Base-by-base conservation (phyloP, 257 asterid genomes). In the Thymus mandschuricus region DNA sequence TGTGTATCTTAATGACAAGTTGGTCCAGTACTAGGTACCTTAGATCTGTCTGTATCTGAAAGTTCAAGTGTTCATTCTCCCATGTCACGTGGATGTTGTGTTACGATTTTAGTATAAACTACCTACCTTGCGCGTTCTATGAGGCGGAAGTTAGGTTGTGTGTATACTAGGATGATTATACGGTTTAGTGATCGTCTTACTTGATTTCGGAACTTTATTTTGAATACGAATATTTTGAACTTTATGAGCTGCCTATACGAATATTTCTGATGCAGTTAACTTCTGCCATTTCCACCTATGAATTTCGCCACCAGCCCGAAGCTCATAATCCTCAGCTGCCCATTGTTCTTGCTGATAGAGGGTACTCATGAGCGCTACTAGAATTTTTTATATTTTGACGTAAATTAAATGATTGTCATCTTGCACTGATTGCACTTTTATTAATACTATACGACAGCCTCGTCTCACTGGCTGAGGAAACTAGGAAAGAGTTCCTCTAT, bases 401-500 rank as follows among this genome's bases (percentile, higher is more conserved):
- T 21, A 33, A 44, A 50, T 52, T 10, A 45, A 60, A 31, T 34
- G 38, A 50, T 69, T 63, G 8, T 49, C 40, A 63, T 51, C 40
- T 50, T 59, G 29, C 3, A 15, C 76, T 76, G 75, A 71, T 74
- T 60, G 52, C 64, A 55, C 31, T 40, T 70, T 61, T 12, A 34
- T 40, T 50, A 59, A 29, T 69, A 34, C 27, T 13, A 30, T 61
- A 61, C 60, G 69, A 61, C 63, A 84, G 89, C 61, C 81, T 85
- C 63, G 61, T 74, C 64, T 12, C 59, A 52, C 68, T 80, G 76
- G 89, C 85, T 31, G 87, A 75, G 69, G 83, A 82, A 73, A 72
- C 74, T 30, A 76, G 30, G 81, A 63, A 63, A 13, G 89, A 85
- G 76, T 85, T 85, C 69, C 78, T 82, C 72, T 45, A 80, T 21